phyloP scores from a whole-genome alignment of 768 basidiomycete species.

The Kwoniella mangroviensis region DNA sequence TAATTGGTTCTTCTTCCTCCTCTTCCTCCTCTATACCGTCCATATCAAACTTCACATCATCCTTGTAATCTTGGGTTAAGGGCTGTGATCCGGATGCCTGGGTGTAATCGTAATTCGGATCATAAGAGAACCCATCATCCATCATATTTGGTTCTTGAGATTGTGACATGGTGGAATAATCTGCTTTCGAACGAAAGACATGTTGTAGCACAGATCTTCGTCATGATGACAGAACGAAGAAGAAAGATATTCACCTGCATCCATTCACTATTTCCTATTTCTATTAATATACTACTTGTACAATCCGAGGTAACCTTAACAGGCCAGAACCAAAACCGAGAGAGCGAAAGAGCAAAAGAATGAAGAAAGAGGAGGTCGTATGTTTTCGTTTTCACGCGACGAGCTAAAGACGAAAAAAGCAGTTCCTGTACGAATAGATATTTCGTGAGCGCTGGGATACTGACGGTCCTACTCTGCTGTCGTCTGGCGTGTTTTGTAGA shows the following conservation, averaged over 20 bases:
- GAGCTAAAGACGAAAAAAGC: neutral
- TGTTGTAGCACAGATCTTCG: constrained; percentile 24
- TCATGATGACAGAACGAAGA: constrained; percentile 4
- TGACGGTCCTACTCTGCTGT: neutral
- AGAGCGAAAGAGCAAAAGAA: constrained; percentile 3
- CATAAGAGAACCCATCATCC: constrained; percentile 36
- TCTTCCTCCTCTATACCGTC: constrained; percentile 28
- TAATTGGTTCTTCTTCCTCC: constrained; percentile 32
- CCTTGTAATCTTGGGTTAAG: constrained; percentile 20
- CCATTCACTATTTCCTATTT: constrained; percentile 30
- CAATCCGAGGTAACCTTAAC: constrained; percentile 1
- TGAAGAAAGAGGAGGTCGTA: constrained; percentile 1
- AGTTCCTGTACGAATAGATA: neutral
- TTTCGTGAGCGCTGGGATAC: too few relatives aligned
- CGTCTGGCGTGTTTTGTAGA: neutral
- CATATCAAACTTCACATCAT: constrained; percentile 12
- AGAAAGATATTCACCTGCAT: constrained; percentile 49
- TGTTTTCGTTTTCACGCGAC: constrained; percentile 18
- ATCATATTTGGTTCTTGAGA: constrained; percentile 14
- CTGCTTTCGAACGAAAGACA: constrained; percentile 17
- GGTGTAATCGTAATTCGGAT: constrained; percentile 25
- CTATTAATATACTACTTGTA: constrained; percentile 9
- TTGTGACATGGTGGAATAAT: constrained; percentile 23
- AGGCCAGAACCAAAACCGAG: neutral
- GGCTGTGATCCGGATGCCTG: constrained; percentile 5